These are phyloP conservation scores for Zygoascus flipseniorum DNA, from an alignment of 805 yeast genomes.

Conservation along the genomic window DNA sequence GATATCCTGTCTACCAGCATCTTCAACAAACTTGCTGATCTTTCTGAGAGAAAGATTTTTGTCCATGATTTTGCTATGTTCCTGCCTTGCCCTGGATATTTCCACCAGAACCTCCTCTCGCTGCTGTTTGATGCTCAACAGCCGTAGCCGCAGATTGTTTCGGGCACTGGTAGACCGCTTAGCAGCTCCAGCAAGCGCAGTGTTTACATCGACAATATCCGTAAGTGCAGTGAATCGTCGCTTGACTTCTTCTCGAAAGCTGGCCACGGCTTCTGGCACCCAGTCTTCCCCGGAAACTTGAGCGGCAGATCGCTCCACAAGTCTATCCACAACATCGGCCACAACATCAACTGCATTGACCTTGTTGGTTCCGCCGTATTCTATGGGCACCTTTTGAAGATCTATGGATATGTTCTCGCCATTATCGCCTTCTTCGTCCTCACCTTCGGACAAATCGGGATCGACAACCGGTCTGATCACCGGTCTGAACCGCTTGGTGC, in stretches of 20 bases:
- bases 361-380: conserved; percentile 11
- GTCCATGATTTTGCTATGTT: conserved; percentile 1
- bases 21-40: conserved; percentile 8
- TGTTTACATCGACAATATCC: conserved; percentile 13
- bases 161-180: conserved; percentile 7
- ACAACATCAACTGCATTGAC: conserved; percentile 16
- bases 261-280: conserved; percentile 1
- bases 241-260: conserved; percentile 7
- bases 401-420: neutral
- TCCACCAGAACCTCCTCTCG: conserved; percentile 8
- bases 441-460: neutral
- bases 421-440: neutral
- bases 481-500: neutral
- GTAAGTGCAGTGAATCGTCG: conserved; percentile 6
- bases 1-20: neutral
- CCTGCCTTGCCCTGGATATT: conserved; percentile 3
- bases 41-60: neutral
- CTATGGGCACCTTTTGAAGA: conserved; percentile 13
- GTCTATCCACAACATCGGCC: conserved; percentile 8
- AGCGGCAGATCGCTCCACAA: neutral
- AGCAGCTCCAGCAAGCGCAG: conserved; percentile 5
- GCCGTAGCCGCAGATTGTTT: conserved; percentile 6
- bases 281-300: neutral
- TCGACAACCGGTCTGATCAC: neutral
- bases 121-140: conserved; percentile 9